A percentile compares a stretch with the other conserved stretches of the same genome.
Evolutionary conservation across 768 basidiomycete genomes (phyloP).

Genomic region (Leccinum uliginosum): DNA sequence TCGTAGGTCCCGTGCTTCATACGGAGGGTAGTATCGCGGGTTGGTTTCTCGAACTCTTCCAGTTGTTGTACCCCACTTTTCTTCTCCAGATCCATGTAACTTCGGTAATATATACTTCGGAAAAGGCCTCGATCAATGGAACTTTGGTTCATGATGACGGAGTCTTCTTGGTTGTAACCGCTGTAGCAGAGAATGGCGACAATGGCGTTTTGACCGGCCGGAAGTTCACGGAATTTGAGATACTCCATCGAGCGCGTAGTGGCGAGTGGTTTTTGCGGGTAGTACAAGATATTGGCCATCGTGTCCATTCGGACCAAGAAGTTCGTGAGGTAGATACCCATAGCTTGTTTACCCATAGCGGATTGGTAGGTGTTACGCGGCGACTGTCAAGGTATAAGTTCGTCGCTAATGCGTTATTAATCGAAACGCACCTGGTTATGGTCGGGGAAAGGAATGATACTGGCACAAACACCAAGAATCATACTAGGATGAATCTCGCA

Average conservation of each 20-base stretch:
- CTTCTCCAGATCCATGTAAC: conserved; percentile 98
- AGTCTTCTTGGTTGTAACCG: conserved; percentile 99
- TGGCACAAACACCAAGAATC: conserved; percentile 98
- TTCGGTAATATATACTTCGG: conserved; percentile 97
- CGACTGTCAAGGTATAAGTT: conserved; percentile 50
- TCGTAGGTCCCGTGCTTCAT: conserved; percentile 99
- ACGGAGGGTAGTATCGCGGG: conserved; percentile 85
- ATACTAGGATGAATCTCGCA: conserved; percentile 99
- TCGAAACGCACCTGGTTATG: conserved; percentile 82
- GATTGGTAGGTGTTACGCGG: conserved; percentile 99
- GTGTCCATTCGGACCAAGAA: conserved; percentile 99
- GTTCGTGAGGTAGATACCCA: conserved; percentile 98
- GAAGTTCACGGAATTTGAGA: conserved; percentile 95
- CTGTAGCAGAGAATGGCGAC: conserved; percentile 99
- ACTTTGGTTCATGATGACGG: conserved; percentile 99
- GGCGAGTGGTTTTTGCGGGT: conserved; percentile 97
- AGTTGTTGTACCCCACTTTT: conserved; percentile 87
- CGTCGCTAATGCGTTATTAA: neutral
- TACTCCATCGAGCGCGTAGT: conserved; percentile 99
- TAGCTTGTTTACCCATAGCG: conserved; percentile 99
- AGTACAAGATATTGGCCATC: conserved; percentile 99
- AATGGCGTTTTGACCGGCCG: conserved; percentile 98
- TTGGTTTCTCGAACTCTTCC: conserved; percentile 97
- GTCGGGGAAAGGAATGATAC: conserved; percentile 99
- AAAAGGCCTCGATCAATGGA: conserved; percentile 98